phyloP scores from a whole-genome alignment of 2,329 filamentous ascomycete species.

The Botrytis medusae region DNA sequence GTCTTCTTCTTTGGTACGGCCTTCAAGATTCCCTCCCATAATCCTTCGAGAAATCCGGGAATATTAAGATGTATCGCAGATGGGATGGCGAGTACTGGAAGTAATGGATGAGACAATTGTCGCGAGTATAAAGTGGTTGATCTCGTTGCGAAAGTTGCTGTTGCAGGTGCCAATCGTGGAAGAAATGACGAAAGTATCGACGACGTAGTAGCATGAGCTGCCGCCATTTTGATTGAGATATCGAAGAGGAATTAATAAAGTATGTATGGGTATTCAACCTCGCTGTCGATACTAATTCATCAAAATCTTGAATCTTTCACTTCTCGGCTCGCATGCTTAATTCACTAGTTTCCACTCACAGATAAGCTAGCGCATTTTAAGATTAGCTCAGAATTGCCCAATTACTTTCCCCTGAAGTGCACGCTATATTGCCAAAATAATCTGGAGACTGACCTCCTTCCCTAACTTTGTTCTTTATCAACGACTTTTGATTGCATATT shows the following conservation, averaged over 20 bases:
- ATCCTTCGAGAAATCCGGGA: constrained; percentile 69
- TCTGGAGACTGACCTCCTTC: constrained; percentile 20
- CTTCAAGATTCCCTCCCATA: constrained; percentile 90
- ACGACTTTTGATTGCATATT: constrained; percentile 18
- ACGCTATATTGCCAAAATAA: constrained; percentile 24
- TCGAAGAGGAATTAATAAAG: neutral
- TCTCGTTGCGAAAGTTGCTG: constrained; percentile 45
- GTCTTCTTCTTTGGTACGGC: constrained; percentile 99
- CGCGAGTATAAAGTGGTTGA: constrained; percentile 48
- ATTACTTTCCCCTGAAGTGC: constrained; percentile 22
- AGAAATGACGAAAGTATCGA: constrained; percentile 52
- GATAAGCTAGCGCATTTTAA: constrained; percentile 18
- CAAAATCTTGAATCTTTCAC: constrained; percentile 13
- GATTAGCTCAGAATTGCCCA: constrained; percentile 18
- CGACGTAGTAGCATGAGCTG: constrained; percentile 43
- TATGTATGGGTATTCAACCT: neutral
- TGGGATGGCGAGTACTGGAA: constrained; percentile 59
- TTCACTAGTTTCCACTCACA: constrained; percentile 10
- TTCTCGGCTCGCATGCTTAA: constrained; percentile 11
- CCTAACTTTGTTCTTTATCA: constrained; percentile 26
- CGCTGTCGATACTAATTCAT: neutral
- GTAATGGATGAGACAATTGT: constrained; percentile 48
- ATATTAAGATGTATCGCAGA: constrained; percentile 59
- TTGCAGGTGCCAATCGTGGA: constrained; percentile 51
- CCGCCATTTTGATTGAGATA: constrained; percentile 46